Percentiles rank a stretch among this genome's conserved stretches.
Evolutionary conservation across 2,329 filamentous ascomycete species (phyloP).

Genomic region (Aspergillus ustus): DNA sequence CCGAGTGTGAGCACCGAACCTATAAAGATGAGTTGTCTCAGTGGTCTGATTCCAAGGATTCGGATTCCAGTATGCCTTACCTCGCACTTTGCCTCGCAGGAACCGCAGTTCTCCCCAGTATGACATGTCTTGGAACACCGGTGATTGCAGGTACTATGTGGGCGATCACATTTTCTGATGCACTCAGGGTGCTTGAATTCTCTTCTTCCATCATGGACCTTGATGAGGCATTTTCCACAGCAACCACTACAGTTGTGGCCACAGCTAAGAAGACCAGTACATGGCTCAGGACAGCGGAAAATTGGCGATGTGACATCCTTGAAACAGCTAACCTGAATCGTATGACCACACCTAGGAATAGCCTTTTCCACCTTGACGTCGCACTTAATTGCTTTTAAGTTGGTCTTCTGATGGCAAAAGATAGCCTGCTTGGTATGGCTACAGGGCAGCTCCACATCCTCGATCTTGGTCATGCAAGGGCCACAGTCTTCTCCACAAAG

Average conservation of each 20-base stretch:
- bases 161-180: neutral
- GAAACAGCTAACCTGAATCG: slow-evolving; percentile 2
- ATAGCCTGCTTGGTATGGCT: slow-evolving; percentile 8
- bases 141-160: neutral
- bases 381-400: slow-evolving; percentile 11
- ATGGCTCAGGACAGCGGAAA: slow-evolving; percentile 6
- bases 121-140: neutral
- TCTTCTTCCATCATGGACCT: slow-evolving; percentile 9
- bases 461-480: neutral
- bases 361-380: neutral
- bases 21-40: neutral
- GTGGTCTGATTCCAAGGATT: neutral
- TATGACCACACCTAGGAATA: slow-evolving; percentile 9
- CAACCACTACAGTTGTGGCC: slow-evolving; percentile 7
- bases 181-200: slow-evolving; percentile 4
- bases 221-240: slow-evolving; percentile 6
- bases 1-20: neutral
- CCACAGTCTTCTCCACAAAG: slow-evolving; percentile 19
- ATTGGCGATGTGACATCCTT: neutral
- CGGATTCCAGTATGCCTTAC: neutral
- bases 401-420: neutral
- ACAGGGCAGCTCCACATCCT: slow-evolving; percentile 11
- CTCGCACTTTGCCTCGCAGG: neutral
- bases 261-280: slow-evolving; percentile 1
- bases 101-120: neutral